Percentiles rank a stretch among this genome's conserved stretches.
Conservation (phyloP, 2,329 filamentous ascomycete genomes). For the Byssochlamys sp. region DNA sequence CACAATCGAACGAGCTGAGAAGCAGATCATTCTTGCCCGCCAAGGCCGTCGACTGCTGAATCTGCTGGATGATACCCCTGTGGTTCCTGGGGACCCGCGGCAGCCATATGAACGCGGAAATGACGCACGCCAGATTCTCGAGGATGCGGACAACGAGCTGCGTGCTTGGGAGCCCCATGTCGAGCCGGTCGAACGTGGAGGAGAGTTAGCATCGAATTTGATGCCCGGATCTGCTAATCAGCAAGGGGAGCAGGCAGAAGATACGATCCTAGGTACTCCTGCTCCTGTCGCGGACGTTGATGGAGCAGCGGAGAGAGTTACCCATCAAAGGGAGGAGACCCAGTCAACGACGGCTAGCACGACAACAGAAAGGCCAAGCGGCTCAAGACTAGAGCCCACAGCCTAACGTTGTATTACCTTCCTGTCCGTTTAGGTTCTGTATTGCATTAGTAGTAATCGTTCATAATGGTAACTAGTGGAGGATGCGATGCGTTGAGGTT, state of each 20-base stretch:
- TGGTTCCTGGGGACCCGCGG: constrained; percentile 74
- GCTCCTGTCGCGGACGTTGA: background rate
- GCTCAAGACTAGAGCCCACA: background rate
- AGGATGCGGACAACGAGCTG: constrained; percentile 84
- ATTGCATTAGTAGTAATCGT: background rate
- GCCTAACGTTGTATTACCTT: background rate
- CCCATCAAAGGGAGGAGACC: background rate
- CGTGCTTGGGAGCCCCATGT: constrained; percentile 57
- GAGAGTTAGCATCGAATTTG: constrained; percentile 35
- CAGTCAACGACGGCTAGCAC: background rate
- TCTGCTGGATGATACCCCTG: constrained; percentile 78
- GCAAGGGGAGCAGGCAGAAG: constrained; percentile 5
- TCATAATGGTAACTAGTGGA: background rate
- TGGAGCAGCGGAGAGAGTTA: background rate
- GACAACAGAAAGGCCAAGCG: background rate
- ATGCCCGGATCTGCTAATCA: constrained; percentile 18
- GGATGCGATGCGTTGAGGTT: background rate
- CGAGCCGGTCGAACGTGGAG: constrained; percentile 45
- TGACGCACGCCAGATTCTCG: constrained; percentile 73
- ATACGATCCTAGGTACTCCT: background rate
- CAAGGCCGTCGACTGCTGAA: constrained; percentile 78
- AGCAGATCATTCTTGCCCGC: constrained; percentile 86
- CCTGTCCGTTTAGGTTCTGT: background rate
- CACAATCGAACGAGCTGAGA: constrained; percentile 90
- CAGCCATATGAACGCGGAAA: constrained; percentile 56